A percentile compares a stretch with the other conserved stretches of the same genome.
Evolutionary conservation across 2,329 filamentous ascomycete species (phyloP).

Genomic region (Metarhizium brunneum): DNA sequence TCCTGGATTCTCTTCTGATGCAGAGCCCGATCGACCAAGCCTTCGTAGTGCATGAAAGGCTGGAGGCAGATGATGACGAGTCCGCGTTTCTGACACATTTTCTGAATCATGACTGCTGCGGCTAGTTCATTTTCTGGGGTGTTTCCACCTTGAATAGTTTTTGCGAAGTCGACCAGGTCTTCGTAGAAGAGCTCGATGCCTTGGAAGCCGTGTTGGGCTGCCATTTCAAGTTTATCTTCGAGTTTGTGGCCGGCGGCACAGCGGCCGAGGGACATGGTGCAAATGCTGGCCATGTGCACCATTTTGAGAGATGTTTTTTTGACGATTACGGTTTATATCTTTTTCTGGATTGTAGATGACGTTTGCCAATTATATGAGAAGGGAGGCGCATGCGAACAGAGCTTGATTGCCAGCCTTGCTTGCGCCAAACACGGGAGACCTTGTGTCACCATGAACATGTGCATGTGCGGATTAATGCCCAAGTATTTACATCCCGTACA

Average conservation of each 20-base stretch:
- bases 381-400: too few species aligned
- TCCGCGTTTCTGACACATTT: conserved; percentile 44
- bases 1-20: conserved; percentile 51
- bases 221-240: conserved; percentile 58
- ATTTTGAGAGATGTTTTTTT: background rate
- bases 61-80: conserved; percentile 58
- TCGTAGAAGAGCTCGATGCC: conserved; percentile 74
- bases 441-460: too few species aligned
- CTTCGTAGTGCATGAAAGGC: conserved; percentile 73
- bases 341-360: background rate
- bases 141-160: conserved; percentile 30
- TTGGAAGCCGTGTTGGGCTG: conserved; percentile 52
- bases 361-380: background rate
- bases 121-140: conserved; percentile 35
- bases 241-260: conserved; percentile 59
- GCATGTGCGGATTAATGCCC: too few species aligned
- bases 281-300: conserved; percentile 50
- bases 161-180: conserved; percentile 56
- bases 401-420: too few species aligned
- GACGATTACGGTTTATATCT: background rate
- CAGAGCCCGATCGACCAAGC: conserved; percentile 51
- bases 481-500: too few species aligned
- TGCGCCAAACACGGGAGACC: too few species aligned
- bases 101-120: conserved; percentile 48
- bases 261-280: conserved; percentile 68